Conservation (phyloP, 345 rosid species). For the Salix udensis region DNA sequence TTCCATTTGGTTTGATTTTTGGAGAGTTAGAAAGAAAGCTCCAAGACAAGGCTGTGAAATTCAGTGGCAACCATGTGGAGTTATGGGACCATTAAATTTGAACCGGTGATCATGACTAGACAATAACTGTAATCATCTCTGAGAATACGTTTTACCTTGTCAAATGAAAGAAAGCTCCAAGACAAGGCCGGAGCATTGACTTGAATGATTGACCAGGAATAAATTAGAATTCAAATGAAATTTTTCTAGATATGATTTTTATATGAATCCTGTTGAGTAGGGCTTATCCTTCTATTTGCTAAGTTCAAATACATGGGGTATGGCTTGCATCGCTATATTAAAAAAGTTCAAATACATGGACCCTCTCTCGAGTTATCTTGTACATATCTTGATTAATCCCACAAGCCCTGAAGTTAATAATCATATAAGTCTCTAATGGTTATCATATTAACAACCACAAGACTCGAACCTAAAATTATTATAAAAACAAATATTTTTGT, state of each 20-base stretch:
- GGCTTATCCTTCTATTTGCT: not conserved
- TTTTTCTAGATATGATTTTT: not conserved
- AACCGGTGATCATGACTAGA: not conserved
- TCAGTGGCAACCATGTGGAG: not conserved
- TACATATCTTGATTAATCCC: too few species aligned
- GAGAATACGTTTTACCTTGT: not conserved
- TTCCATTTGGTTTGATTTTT: not conserved
- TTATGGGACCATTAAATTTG: not conserved
- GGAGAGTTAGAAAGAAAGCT: not conserved
- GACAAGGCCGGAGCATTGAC: not conserved
- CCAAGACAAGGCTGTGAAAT: not conserved
- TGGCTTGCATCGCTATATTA: not conserved
- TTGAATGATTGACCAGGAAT: not conserved
- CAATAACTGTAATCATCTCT: not conserved
- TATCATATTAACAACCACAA: too few species aligned
- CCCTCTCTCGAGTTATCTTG: not conserved
- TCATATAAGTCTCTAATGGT: too few species aligned
- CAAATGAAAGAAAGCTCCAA: not conserved
- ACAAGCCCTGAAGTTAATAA: too few species aligned
- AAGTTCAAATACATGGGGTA: not conserved
- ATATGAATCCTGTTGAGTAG: not conserved
- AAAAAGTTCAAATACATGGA: not conserved
- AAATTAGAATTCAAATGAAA: not conserved
- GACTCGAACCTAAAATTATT: too few species aligned
- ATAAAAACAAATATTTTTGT: too few species aligned